phyloP scores from a whole-genome alignment of 257 asterid species.

The Solanum neorickii region DNA sequence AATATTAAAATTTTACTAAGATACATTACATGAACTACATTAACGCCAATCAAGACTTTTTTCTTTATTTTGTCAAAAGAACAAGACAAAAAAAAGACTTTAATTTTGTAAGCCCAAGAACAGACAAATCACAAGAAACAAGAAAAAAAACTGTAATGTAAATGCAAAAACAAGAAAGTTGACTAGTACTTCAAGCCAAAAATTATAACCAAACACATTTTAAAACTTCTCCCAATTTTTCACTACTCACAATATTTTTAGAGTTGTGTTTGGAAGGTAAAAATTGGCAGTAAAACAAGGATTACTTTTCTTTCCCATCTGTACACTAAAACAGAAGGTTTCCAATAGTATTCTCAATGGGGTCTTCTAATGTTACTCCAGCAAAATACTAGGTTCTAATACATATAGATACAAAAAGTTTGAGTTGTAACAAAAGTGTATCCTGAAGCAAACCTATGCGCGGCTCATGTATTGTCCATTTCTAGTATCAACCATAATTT shows the following conservation, averaged over 20 bases:
- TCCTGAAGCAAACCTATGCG: slow-evolving; percentile 28
- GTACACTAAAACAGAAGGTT: not conserved
- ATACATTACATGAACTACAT: not conserved
- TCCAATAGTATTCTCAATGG: not conserved
- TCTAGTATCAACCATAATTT: slow-evolving; percentile 75
- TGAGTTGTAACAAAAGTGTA: slow-evolving; percentile 1
- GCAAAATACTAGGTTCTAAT: not conserved
- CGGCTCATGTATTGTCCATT: slow-evolving; percentile 96
- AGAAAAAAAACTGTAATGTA: not conserved
- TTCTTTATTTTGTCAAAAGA: not conserved
- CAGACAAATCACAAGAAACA: not conserved
- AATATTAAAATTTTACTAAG: too few species aligned
- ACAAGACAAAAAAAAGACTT: not conserved
- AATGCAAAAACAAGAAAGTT: not conserved
- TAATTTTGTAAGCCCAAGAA: not conserved
- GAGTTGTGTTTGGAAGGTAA: not conserved
- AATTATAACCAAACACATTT: not conserved
- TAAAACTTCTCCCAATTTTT: not conserved
- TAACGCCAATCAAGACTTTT: not conserved
- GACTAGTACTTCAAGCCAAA: not conserved
- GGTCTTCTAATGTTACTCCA: not conserved
- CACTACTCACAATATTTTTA: not conserved
- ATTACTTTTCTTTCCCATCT: not conserved
- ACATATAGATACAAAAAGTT: not conserved
- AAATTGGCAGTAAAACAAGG: not conserved